Conservation (phyloP, 2,329 filamentous ascomycete genomes). For the Scortechinia acanthostroma region DNA sequence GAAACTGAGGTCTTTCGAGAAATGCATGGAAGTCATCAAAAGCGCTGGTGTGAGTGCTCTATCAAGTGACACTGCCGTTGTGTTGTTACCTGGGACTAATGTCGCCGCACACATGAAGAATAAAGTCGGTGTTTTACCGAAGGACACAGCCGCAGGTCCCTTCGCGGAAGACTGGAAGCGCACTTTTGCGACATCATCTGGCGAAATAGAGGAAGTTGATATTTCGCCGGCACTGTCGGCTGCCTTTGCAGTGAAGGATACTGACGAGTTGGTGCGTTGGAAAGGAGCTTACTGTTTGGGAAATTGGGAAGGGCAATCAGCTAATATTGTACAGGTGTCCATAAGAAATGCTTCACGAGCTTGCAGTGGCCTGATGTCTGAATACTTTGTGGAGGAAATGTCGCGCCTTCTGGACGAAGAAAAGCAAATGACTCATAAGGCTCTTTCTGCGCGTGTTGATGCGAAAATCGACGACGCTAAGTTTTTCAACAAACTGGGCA, state of each 20-base stretch:
- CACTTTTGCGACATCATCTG: constrained; percentile 67
- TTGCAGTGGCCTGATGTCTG: constrained; percentile 87
- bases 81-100: neutral
- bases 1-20: constrained; percentile 83
- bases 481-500: constrained; percentile 79
- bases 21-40: constrained; percentile 81
- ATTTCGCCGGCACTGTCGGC: constrained; percentile 76
- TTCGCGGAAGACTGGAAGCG: constrained; percentile 97
- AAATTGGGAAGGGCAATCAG: too few species aligned
- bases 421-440: constrained; percentile 89
- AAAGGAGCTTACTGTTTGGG: too few species aligned
- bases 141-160: constrained; percentile 77
- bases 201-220: constrained; percentile 84
- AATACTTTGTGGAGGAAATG: constrained; percentile 98
- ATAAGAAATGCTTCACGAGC: constrained; percentile 93
- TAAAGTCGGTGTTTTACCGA: constrained; percentile 80
- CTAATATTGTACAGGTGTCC: constrained; percentile 17
- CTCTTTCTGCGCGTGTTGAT: constrained; percentile 78
- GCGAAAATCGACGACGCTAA: constrained; percentile 87
- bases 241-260: constrained; percentile 88
- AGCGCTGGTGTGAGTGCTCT: constrained; percentile 64
- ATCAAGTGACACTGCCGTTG: constrained; percentile 4
- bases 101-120: constrained; percentile 42
- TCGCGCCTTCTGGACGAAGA: constrained; percentile 90
- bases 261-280: constrained; percentile 72